Evolutionary conservation across 805 yeast species (phyloP), one percentile per base, ranked within the genome.

Genomic region (Yarrowia yakushimensis): DNA sequence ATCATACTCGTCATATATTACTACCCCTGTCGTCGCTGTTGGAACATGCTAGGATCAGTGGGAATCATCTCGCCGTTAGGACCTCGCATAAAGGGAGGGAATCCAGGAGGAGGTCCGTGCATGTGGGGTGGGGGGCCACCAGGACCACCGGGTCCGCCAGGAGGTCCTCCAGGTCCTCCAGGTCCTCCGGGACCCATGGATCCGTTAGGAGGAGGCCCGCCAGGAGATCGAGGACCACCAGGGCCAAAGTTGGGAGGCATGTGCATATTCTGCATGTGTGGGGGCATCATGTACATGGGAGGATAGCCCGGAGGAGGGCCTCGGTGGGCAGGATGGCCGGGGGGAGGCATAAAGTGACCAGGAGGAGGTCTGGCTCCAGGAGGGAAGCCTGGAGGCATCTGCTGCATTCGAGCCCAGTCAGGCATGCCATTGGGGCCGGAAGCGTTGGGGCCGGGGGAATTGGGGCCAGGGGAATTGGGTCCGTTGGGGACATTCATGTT

Each of bases 51-150:
- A 10, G 34, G 34, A 36, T 50, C 60, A 17, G 63, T 37, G 34
- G 63, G 63, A 34, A 50, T 50, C 63, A 60, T 60, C 46, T 46
- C 57, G 43, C 57, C 57, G 15, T 37, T 37, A 11, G 63, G 63
- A 18, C 59, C 59, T 27, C 60, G 63, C 39, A 50, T 37, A 20
- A 60, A 33, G 3, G 63, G 59, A 11, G 63, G 63, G 12, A 34
- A 60, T 15, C 55, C 63, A 23, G 55, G 55, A 15, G 63, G 63
- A 34, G 59, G 63, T 25, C 57, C 57, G 25, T 50, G 57, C 45
- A 60, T 45, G 52, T 59, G 52, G 17, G 60, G 59, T 11, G 43
- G 59, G 23, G 59, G 59, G 10, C 33, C 59, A 4, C 59, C 55
- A 15, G 37, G 55, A 13, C 55, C 55, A 5, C 48, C 52, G 17